Evolutionary conservation across 371 early-diverging fungal genomes (phyloP).

Genomic region (Mucor lusitanicus): DNA sequence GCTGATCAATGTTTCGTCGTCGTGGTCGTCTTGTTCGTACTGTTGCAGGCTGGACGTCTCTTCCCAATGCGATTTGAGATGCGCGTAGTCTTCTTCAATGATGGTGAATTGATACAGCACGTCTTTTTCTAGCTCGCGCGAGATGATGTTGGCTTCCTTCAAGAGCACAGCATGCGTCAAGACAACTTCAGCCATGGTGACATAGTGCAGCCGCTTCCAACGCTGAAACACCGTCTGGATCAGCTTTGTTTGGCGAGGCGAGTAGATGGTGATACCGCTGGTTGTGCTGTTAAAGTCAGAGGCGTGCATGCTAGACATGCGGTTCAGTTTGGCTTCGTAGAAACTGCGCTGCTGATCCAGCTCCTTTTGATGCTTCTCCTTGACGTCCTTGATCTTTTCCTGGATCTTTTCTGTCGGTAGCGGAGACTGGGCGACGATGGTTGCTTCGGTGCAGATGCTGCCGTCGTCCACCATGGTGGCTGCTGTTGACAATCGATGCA

Average conservation of each 20-base stretch:
- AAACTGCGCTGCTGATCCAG: slow-evolving; percentile 54
- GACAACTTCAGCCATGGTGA: slow-evolving; percentile 75
- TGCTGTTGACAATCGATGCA: slow-evolving; percentile 20
- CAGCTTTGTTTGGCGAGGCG: slow-evolving; percentile 39
- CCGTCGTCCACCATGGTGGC: slow-evolving; percentile 44
- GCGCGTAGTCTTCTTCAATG: slow-evolving; percentile 57
- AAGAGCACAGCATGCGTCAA: slow-evolving; percentile 70
- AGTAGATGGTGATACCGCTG: slow-evolving; percentile 19
- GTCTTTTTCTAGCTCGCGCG: slow-evolving; percentile 75
- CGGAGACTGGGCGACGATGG: slow-evolving; percentile 18
- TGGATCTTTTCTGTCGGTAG: slow-evolving; percentile 33
- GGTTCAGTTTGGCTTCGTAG: slow-evolving; percentile 59
- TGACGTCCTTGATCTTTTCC: slow-evolving; percentile 53
- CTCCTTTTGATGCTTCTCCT: slow-evolving; percentile 59
- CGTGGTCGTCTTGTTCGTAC: slow-evolving; percentile 42
- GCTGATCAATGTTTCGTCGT: slow-evolving; percentile 36
- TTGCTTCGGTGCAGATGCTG: slow-evolving; percentile 48
- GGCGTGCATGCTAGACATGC: slow-evolving; percentile 45
- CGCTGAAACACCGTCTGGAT: slow-evolving; percentile 21
- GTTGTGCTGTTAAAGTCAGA: slow-evolving; percentile 1
- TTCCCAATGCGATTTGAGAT: slow-evolving; percentile 69
- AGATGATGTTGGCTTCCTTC: slow-evolving; percentile 88
- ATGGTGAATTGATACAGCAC: slow-evolving; percentile 83
- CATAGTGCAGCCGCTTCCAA: slow-evolving; percentile 68
- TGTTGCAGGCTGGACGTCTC: slow-evolving; percentile 50